phyloP scores from a whole-genome alignment of 495 filamentous ascomycete genomes.

The Parathielavia hyrcaniae region DNA sequence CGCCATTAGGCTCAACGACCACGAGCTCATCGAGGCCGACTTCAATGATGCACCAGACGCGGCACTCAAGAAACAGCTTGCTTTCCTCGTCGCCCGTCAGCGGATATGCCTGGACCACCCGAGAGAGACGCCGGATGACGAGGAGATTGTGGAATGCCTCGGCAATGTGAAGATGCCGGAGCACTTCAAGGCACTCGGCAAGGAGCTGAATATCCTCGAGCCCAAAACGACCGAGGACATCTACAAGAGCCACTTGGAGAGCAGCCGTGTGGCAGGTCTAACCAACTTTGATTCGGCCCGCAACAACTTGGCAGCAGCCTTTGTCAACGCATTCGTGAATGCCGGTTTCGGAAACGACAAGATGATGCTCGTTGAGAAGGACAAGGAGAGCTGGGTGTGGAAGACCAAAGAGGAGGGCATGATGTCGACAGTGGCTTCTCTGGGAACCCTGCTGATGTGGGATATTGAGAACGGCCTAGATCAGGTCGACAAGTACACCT shows the following conservation, averaged over 20 bases:
- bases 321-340: conserved; percentile 95
- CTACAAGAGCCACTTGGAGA: conserved; percentile 98
- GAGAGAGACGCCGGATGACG: conserved; percentile 51
- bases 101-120: conserved; percentile 73
- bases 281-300: conserved; percentile 92
- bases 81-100: conserved; percentile 86
- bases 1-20: conserved; percentile 86
- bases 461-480: conserved; percentile 85
- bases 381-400: conserved; percentile 92
- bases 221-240: conserved; percentile 98
- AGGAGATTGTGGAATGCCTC: conserved; percentile 72
- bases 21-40: conserved; percentile 68
- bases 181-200: conserved; percentile 87
- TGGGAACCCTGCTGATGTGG: conserved; percentile 84
- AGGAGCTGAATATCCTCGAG: conserved; percentile 94
- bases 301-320: conserved; percentile 91
- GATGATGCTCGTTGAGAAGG: conserved; percentile 81
- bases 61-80: conserved; percentile 86
- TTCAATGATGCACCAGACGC: conserved; percentile 74
- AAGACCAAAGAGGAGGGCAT: conserved; percentile 98
- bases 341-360: conserved; percentile 93
- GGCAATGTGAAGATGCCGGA: conserved; percentile 82
- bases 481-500: conserved; percentile 88
- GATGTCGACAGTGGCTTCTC: conserved; percentile 89
- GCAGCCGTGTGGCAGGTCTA: conserved; percentile 79